Percentiles rank a stretch among this genome's conserved stretches.
These are phyloP conservation scores for Fusarium bulbicola DNA, from an alignment of 2,329 filamentous ascomycete genomes.

Conservation along the genomic window DNA sequence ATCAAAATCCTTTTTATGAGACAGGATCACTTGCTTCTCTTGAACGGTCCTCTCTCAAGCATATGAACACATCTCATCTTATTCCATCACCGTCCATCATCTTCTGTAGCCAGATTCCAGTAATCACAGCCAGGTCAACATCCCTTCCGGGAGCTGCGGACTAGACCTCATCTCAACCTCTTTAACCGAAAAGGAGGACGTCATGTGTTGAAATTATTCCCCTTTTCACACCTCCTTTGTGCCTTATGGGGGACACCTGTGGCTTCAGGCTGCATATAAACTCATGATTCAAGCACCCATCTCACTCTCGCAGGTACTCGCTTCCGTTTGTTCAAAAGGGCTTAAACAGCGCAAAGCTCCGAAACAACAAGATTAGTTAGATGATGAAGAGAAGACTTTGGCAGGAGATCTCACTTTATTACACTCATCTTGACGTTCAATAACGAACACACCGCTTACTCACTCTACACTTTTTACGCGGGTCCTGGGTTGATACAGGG, in stretches of 20 bases:
- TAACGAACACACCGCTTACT: not conserved
- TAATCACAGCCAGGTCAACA: conserved; percentile 3
- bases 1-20: not conserved
- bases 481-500: conserved; percentile 7
- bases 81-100: conserved; percentile 32
- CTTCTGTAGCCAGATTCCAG: conserved; percentile 38
- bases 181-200: conserved; percentile 4
- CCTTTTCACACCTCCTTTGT: not conserved
- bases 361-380: not conserved
- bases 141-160: conserved; percentile 5
- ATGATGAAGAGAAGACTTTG: not conserved
- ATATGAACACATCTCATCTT: not conserved
- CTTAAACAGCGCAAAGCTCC: not conserved
- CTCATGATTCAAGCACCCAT: not conserved
- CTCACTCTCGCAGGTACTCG: not conserved
- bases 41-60: not conserved
- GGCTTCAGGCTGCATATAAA: conserved; percentile 16
- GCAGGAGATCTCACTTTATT: not conserved
- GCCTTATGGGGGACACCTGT: not conserved
- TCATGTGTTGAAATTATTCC: not conserved
- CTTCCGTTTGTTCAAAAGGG: not conserved
- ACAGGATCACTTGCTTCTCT: no score
- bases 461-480: not conserved
- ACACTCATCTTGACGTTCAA: not conserved
- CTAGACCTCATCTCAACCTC: not conserved